Evolutionary conservation across 805 yeast species (phyloP).

Genomic region (Torulaspora gathmanii): DNA sequence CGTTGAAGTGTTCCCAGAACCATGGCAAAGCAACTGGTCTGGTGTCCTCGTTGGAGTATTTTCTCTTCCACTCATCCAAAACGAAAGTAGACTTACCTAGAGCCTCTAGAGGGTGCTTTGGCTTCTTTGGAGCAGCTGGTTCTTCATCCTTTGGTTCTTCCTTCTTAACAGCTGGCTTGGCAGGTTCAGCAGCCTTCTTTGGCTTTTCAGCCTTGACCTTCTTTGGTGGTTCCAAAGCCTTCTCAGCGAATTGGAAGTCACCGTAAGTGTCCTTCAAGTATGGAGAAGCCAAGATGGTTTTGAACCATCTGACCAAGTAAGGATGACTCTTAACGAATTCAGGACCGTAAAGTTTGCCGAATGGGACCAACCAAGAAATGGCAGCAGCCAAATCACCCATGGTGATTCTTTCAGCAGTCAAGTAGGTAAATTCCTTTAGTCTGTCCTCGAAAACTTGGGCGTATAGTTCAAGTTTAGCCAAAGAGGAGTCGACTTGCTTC

Average conservation of each 20-base stretch:
- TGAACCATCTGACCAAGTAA: conserved; percentile 66
- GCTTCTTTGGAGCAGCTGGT: conserved; percentile 56
- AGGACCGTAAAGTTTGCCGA: conserved; percentile 53
- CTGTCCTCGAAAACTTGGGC: conserved; percentile 50
- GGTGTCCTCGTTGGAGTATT: conserved; percentile 93
- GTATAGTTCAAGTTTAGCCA: conserved; percentile 38
- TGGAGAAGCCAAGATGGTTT: conserved; percentile 48
- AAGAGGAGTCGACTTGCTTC: conserved; percentile 51
- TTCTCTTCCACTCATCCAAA: conserved; percentile 90
- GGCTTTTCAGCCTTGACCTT: conserved; percentile 46
- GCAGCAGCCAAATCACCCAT: conserved; percentile 31
- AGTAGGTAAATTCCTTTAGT: conserved; percentile 59
- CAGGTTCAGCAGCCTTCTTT: conserved; percentile 35
- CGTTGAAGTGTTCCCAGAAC: conserved; percentile 93
- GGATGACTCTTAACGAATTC: conserved; percentile 65
- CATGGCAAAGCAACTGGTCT: conserved; percentile 88
- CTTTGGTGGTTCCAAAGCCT: conserved; percentile 66
- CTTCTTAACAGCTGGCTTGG: conserved; percentile 42
- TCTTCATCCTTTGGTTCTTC: conserved; percentile 35
- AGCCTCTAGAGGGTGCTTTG: conserved; percentile 84
- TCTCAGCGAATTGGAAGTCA: conserved; percentile 54
- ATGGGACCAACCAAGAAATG: conserved; percentile 26
- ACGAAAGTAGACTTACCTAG: conserved; percentile 63
- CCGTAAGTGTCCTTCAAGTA: conserved; percentile 45
- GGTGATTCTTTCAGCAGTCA: conserved; percentile 67